phyloP scores from a whole-genome alignment of 345 rosid species.

The Citrus trifoliata region DNA sequence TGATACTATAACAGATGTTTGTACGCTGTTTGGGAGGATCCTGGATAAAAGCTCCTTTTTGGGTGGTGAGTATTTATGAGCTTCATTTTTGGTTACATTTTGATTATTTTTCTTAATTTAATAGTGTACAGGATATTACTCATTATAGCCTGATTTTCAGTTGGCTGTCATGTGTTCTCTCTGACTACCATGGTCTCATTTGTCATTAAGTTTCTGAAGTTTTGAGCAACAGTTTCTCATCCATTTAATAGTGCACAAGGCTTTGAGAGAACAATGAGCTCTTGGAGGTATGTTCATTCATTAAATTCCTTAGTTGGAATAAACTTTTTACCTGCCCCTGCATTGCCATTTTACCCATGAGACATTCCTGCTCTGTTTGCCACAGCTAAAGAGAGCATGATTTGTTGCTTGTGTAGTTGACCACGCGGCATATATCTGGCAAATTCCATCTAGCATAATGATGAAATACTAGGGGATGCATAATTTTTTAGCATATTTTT shows the following conservation, averaged over 20 bases:
- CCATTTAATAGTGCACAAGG: slow-evolving; percentile 10
- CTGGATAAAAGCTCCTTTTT: slow-evolving; percentile 18
- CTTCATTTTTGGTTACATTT: background rate
- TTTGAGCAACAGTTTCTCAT: slow-evolving; percentile 32
- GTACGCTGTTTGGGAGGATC: slow-evolving; percentile 12
- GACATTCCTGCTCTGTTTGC: background rate
- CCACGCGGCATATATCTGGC: background rate
- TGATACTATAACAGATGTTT: slow-evolving; percentile 11
- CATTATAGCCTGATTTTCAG: slow-evolving; percentile 20
- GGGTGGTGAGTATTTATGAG: slow-evolving; percentile 17
- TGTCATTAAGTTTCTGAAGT: slow-evolving; percentile 23
- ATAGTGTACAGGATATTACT: slow-evolving; percentile 4
- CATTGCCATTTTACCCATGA: background rate
- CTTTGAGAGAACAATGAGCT: slow-evolving; percentile 12
- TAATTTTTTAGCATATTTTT: background rate
- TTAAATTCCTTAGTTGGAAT: background rate
- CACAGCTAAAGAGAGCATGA: background rate
- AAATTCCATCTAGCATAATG: background rate
- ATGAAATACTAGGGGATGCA: background rate
- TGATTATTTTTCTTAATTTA: background rate
- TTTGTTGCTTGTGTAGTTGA: background rate
- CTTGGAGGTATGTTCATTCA: slow-evolving; percentile 33
- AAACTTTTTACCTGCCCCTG: background rate
- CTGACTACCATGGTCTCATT: slow-evolving; percentile 17
- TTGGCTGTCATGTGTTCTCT: slow-evolving; percentile 11